Evolutionary conservation across 257 asterid species (phyloP), one percentile per base, ranked within the genome.

Genomic region (Plantago major): DNA sequence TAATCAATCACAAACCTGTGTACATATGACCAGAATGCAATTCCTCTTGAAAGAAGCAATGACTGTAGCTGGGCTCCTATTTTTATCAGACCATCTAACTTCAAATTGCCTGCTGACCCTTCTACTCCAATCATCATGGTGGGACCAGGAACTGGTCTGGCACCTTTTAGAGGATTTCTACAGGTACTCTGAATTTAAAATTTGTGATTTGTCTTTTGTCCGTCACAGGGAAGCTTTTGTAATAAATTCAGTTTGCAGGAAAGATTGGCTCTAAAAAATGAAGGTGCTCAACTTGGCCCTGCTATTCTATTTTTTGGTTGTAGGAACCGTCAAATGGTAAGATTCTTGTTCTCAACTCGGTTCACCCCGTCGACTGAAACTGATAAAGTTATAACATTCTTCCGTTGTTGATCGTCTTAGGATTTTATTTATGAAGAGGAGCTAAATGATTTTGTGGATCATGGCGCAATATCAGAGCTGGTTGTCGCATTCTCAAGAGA

Each of bases 101-200:
- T 86, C 71, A 83, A 81, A 62, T 74, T 86, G 65, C 95, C 95
- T 26, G 71, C 77, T 63, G 88, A 83, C 71, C 82, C 95, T 62
- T 77, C 81, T 28, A 61, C 63, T 58, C 95, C 95, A 47, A 70
- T 86, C 50, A 68, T 86, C 66, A 86, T 86, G 95, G 82, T 86
- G 38, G 95, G 95, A 54, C 95, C 95, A 55, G 95, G 95, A 47
- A 86, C 95, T 65, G 95, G 95, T 62, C 75, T 86, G 84, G 95
- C 95, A 57, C 95, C 95, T 60, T 86, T 86, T 46, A 83, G 95
- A 70, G 95, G 95, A 67, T 86, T 86, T 68, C 77, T 86, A 47
- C 90, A 82, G 89, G 94, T 82, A 66, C 19, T 9, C 12, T 43
- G 26, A 22, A 22, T 26, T 14, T 50, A 45, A 18, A 49, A 28